Percentiles rank a stretch among this genome's conserved stretches.
phyloP scores from a whole-genome alignment of 2,329 filamentous ascomycete genomes.

The Alternaria gaisen region DNA sequence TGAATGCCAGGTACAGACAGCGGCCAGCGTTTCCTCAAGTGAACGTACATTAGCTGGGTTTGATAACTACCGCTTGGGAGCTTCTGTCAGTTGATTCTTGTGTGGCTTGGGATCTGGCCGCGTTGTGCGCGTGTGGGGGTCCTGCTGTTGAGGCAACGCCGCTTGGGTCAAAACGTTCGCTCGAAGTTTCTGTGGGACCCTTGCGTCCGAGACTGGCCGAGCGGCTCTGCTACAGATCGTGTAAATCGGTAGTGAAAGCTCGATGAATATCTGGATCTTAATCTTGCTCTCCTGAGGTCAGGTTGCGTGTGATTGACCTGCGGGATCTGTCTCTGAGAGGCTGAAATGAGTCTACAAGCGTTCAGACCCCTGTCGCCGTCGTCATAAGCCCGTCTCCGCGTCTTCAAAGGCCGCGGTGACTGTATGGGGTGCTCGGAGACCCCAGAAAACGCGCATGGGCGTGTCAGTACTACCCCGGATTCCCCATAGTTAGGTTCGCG shows the following conservation, averaged over 20 bases:
- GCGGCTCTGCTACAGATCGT: constrained; percentile 14
- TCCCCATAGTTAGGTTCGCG: constrained; percentile 31
- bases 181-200: constrained; percentile 28
- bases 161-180: constrained; percentile 19
- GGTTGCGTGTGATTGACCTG: constrained; percentile 3
- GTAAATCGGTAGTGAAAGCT: constrained; percentile 5
- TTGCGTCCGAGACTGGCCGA: constrained; percentile 23
- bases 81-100: neutral
- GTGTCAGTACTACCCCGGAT: constrained; percentile 26
- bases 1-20: neutral
- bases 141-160: constrained; percentile 12
- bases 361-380: neutral
- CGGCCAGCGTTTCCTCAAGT: neutral
- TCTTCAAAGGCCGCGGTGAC: constrained; percentile 19
- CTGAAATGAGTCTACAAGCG: neutral
- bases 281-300: neutral
- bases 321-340: constrained; percentile 5
- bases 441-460: constrained; percentile 14
- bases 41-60: neutral
- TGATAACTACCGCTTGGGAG: neutral
- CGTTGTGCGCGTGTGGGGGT: constrained; percentile 9
- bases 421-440: constrained; percentile 18
- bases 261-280: constrained; percentile 4
- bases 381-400: constrained; percentile 2
- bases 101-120: neutral